Percentiles rank a stretch among this genome's conserved stretches.
Conservation (phyloP, 495 filamentous ascomycete genomes). For the Schizothecium vesticola region DNA sequence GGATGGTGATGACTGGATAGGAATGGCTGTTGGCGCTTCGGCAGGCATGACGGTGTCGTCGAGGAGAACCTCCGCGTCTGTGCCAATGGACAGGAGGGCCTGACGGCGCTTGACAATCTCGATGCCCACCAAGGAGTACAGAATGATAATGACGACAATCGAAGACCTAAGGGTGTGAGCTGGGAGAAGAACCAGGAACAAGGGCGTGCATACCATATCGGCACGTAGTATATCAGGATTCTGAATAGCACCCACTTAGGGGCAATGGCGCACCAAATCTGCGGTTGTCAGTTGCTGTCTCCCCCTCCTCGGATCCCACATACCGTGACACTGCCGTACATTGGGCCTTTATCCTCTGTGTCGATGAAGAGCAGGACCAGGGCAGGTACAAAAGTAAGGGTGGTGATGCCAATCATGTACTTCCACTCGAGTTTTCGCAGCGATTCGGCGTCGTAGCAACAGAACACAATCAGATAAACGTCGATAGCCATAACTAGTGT, state of each 20-base stretch:
- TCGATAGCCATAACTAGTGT: slow-evolving; percentile 45
- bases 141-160: slow-evolving; percentile 33
- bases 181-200: no score
- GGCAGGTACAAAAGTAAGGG: slow-evolving; percentile 39
- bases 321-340: slow-evolving; percentile 43
- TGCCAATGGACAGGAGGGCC: slow-evolving; percentile 32
- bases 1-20: slow-evolving; percentile 11
- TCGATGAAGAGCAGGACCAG: slow-evolving; percentile 40
- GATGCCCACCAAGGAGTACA: slow-evolving; percentile 39
- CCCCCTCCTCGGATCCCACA: neutral
- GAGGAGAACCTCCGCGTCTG: slow-evolving; percentile 17
- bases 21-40: slow-evolving; percentile 11
- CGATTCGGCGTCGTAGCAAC: slow-evolving; percentile 35
- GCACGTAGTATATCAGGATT: slow-evolving; percentile 41
- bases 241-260: slow-evolving; percentile 42
- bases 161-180: slow-evolving; percentile 23
- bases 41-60: slow-evolving; percentile 22
- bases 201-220: slow-evolving; percentile 35
- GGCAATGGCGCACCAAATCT: slow-evolving; percentile 46
- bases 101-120: slow-evolving; percentile 38
- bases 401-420: slow-evolving; percentile 34
- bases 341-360: slow-evolving; percentile 31
- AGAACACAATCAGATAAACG: slow-evolving; percentile 43
- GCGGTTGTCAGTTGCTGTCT: neutral
- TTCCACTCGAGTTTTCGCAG: slow-evolving; percentile 39